Evolutionary conservation across 179 eudicot species (phyloP), one percentile per base, ranked within the genome.

Genomic region (Spergularia azorica): DNA sequence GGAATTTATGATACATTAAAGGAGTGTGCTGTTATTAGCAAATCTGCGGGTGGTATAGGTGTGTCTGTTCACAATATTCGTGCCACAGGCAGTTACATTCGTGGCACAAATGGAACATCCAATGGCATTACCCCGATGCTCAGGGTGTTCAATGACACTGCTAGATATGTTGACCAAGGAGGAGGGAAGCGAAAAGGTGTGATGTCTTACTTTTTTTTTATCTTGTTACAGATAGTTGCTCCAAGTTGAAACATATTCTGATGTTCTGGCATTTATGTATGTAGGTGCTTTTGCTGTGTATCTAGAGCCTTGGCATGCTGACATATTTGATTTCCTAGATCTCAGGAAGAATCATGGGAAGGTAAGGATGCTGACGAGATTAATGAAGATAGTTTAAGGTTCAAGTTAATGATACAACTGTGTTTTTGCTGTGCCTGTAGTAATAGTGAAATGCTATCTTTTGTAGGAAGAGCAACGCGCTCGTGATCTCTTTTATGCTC

Each of bases 251-350:
- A 4, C 50, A 17, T 32, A 0, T 41, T 17, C 9, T 79, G 70
- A 71, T 58, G 63, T 36, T 43, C 16, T 75, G 5, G 38, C 48
- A n/a, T 66, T 5, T 26, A 20, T 61, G 61, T 7, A 2, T 78
- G 43, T 70, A 94, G 98, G 98, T 82, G 97, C 98, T 38, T 94
- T 94, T 94, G 96, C 98, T 64, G 87, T 91, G 41, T 94, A 92
- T 81, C 86, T 94, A 75, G 98, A 94, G 77, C 96, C 97, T n/a
- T 94, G 98, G 97, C 98, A 95, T 84, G 97, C 98, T 74, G 99
- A 96, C 78, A 64, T 96, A 21, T 89, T 86, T 79, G 98, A 91
- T 51, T 94, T 91, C 76, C 82, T 95, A 36, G 96, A 95, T 78
- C 76, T 95, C 67, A 92, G 95, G 87, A 95, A 92, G 82, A 95